Percentiles rank a stretch among this genome's conserved stretches.
Evolutionary conservation across 2,329 filamentous ascomycete species (phyloP).

Genomic region (Hymenoscyphus fructigenus): DNA sequence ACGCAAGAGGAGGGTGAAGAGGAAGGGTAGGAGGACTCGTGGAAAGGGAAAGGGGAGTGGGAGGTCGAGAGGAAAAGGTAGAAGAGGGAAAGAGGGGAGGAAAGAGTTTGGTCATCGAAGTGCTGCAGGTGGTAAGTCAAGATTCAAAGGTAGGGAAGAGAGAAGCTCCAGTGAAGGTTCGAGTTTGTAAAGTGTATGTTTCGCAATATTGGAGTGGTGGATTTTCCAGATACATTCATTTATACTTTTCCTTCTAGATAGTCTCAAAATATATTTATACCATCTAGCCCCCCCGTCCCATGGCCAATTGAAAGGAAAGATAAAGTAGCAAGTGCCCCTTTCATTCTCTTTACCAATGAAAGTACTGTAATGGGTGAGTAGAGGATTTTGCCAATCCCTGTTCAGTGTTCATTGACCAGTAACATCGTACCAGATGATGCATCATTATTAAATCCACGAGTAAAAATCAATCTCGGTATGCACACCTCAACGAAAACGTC

Average conservation of each 20-base stretch:
- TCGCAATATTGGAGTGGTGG: neutral
- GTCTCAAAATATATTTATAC: neutral
- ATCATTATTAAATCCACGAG: neutral
- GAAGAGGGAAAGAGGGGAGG: conserved; percentile 8
- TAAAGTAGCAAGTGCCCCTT: too few relatives aligned
- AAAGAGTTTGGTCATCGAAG: neutral
- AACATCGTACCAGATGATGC: neutral
- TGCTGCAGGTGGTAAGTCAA: neutral
- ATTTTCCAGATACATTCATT: neutral
- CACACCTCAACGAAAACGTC: neutral
- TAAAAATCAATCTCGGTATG: neutral
- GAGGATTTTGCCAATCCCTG: neutral
- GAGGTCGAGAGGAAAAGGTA: conserved; percentile 4
- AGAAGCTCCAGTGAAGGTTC: neutral
- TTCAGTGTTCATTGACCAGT: neutral
- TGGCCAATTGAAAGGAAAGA: too few relatives aligned
- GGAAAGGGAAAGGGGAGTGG: neutral
- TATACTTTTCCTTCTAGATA: neutral
- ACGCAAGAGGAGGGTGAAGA: neutral
- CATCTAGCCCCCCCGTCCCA: neutral
- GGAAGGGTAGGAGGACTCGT: neutral
- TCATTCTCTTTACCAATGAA: too few relatives aligned
- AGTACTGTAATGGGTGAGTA: neutral
- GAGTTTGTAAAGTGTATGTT: neutral
- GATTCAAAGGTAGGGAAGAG: neutral